Percentiles rank a stretch among this genome's conserved stretches.
Evolutionary conservation across 257 asterid species (phyloP).

Genomic region (Eucommia ulmoides): DNA sequence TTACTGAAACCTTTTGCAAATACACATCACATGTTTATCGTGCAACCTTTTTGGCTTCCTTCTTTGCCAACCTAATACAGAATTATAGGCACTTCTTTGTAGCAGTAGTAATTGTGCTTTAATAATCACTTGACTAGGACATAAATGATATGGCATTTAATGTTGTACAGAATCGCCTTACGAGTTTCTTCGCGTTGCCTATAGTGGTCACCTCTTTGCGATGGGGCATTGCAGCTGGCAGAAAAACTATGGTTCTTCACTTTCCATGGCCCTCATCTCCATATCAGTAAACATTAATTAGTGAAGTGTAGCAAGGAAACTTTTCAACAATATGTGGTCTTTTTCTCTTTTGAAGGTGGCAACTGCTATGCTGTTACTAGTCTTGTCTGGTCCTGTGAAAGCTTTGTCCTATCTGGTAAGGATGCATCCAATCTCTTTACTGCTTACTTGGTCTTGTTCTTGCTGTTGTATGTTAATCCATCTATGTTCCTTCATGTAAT

Average conservation of each 20-base stretch:
- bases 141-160: slow-evolving; percentile 3
- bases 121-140: too few species aligned
- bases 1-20: too few species aligned
- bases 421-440: neutral
- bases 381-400: slow-evolving; percentile 92
- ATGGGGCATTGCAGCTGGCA: slow-evolving; percentile 90
- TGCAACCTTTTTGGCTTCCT: too few species aligned
- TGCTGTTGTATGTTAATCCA: slow-evolving; percentile 3
- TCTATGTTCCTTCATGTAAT: neutral
- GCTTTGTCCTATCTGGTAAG: slow-evolving; percentile 85
- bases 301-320: too few species aligned
- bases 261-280: too few species aligned
- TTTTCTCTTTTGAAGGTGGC: slow-evolving; percentile 44
- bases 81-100: too few species aligned
- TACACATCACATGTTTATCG: too few species aligned
- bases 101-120: too few species aligned
- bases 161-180: slow-evolving; percentile 66
- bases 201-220: slow-evolving; percentile 81
- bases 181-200: slow-evolving; percentile 87
- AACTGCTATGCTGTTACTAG: slow-evolving; percentile 63
- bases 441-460: slow-evolving; percentile 6
- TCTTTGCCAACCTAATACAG: too few species aligned
- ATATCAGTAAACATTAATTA: too few species aligned
- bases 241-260: slow-evolving; percentile 76
- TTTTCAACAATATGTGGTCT: neutral